phyloP scores from a whole-genome alignment of 441 rosid genomes.

The Populus hybrid region DNA sequence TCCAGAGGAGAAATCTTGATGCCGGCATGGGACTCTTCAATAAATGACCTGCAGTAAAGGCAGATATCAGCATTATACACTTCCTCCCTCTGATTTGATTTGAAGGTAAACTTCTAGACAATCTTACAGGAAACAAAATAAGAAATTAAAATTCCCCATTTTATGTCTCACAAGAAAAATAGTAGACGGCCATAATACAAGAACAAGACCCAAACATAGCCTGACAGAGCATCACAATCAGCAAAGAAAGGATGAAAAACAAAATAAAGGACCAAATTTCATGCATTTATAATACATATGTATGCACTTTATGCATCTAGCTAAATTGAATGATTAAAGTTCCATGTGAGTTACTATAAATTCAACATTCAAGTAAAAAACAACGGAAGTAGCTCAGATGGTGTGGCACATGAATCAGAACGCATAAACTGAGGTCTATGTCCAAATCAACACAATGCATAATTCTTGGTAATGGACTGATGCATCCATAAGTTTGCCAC shows the following conservation, averaged over 20 bases:
- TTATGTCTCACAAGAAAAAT: neutral
- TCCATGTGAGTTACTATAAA: neutral
- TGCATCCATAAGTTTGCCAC: neutral
- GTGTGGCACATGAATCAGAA: neutral
- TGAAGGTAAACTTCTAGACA: neutral
- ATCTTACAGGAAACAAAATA: neutral
- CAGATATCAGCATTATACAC: neutral
- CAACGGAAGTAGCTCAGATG: neutral
- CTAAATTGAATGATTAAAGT: neutral
- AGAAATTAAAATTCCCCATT: neutral
- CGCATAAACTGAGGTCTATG: neutral
- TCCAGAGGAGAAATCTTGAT: slow-evolving; percentile 95
- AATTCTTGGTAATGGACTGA: neutral
- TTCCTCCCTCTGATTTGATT: neutral
- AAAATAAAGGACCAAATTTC: neutral
- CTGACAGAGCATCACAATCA: too few relatives aligned
- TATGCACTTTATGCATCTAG: neutral
- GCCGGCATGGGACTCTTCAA: slow-evolving; percentile 92
- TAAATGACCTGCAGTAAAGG: slow-evolving; percentile 70
- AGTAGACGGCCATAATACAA: too few relatives aligned
- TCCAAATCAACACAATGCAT: neutral
- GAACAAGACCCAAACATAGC: too few relatives aligned
- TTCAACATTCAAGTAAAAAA: neutral
- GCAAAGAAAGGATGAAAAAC: too few relatives aligned
- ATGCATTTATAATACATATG: neutral